Evolutionary conservation across 176 grass and related monocot species (phyloP).

Genomic region (Carex scoparia): DNA sequence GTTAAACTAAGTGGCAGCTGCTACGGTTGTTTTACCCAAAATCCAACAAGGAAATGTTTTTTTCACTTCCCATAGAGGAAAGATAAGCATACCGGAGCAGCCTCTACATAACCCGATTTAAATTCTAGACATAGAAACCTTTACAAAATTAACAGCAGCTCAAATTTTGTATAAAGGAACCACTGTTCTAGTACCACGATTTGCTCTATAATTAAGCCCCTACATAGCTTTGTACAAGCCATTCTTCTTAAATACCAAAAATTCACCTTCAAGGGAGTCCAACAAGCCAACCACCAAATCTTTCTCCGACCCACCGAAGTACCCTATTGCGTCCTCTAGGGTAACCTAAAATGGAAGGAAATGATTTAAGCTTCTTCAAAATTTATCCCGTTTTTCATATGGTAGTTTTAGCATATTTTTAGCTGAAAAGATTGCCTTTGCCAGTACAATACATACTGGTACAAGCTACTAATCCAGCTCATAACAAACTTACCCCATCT

Average conservation of each 20-base stretch:
- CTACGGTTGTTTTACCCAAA: neutral
- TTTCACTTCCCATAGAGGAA: conserved; percentile 1
- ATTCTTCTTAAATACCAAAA: conserved; percentile 68
- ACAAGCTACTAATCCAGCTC: neutral
- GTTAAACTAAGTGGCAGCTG: neutral
- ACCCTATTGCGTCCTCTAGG: conserved; percentile 37
- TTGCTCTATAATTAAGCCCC: neutral
- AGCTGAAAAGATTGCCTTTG: neutral
- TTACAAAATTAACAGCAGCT: neutral
- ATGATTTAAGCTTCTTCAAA: neutral
- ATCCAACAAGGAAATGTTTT: neutral
- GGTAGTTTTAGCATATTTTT: neutral
- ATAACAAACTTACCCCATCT: conserved; percentile 47
- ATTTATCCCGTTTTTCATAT: neutral
- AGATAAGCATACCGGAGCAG: neutral
- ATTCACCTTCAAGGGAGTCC: conserved; percentile 47
- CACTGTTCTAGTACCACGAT: too few species aligned
- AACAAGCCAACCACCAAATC: conserved; percentile 47
- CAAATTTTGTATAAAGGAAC: neutral
- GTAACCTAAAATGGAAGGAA: conserved; percentile 49
- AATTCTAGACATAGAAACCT: neutral
- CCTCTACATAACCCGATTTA: neutral
- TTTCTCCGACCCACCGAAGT: conserved; percentile 48
- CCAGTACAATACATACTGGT: neutral
- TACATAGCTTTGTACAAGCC: conserved; percentile 55